These are phyloP conservation scores for Blastomyces silverae DNA, from an alignment of 2,329 filamentous ascomycete species.

Conservation along the genomic window DNA sequence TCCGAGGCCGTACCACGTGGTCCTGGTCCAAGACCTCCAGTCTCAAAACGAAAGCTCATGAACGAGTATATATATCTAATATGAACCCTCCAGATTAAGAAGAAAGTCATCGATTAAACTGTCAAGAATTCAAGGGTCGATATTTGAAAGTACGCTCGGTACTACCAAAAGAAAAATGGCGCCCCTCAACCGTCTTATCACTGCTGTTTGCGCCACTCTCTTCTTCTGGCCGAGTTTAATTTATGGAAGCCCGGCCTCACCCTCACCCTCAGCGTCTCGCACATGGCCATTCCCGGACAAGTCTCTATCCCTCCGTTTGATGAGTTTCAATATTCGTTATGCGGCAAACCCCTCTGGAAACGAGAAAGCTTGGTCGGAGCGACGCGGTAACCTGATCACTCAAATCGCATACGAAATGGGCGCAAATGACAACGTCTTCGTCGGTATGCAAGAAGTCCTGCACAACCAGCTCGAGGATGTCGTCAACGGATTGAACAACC, in stretches of 20 bases:
- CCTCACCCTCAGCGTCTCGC: not conserved
- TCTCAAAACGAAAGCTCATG: not conserved
- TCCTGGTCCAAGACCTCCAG: not conserved
- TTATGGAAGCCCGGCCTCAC: not conserved
- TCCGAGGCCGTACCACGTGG: not conserved
- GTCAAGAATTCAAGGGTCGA: not conserved
- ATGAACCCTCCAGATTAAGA: not conserved
- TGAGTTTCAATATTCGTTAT: conserved; percentile 54
- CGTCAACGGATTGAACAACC: conserved; percentile 40
- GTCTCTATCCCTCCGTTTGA: conserved; percentile 24
- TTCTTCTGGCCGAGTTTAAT: conserved; percentile 4
- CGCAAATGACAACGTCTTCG: conserved; percentile 44
- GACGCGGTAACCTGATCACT: conserved; percentile 42
- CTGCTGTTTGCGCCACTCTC: not conserved
- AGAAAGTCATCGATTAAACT: not conserved
- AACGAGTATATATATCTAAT: not conserved
- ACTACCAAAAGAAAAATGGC: not conserved
- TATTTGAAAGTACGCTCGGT: not conserved
- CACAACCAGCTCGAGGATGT: conserved; percentile 50
- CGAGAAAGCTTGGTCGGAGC: conserved; percentile 48
- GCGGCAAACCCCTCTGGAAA: conserved; percentile 46
- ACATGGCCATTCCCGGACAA: not conserved
- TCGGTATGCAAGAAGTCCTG: conserved; percentile 53
- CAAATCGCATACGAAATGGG: conserved; percentile 38
- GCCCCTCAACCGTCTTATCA: not conserved